Percentiles rank a stretch among this genome's conserved stretches.
Evolutionary conservation across 305 asterid species (phyloP).

Genomic region (Solanum aculeatissimum): DNA sequence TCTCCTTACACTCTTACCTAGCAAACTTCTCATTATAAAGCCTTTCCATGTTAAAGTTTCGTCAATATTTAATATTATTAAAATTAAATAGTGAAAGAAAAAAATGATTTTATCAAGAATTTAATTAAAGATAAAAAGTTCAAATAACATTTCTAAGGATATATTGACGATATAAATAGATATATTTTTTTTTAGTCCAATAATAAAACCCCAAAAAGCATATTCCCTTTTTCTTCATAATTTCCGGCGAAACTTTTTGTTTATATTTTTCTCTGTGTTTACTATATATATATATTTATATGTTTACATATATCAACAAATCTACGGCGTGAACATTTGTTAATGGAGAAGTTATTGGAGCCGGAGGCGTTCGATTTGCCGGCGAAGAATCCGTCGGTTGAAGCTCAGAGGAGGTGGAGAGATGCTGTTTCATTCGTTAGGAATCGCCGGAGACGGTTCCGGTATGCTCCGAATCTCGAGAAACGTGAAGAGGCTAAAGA

Average conservation of each 20-base stretch:
- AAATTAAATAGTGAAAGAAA: too few species aligned
- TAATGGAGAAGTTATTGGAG: slow-evolving; percentile 8
- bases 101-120: too few species aligned
- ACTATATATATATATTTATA: background rate
- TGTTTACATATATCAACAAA: background rate
- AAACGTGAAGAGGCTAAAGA: slow-evolving; percentile 64
- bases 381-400: slow-evolving; percentile 42
- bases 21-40: too few species aligned
- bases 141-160: too few species aligned
- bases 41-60: too few species aligned
- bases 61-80: too few species aligned
- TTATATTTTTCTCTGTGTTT: background rate
- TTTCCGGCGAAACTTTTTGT: background rate
- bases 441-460: slow-evolving; percentile 68
- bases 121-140: too few species aligned
- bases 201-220: background rate
- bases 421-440: slow-evolving; percentile 54
- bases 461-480: slow-evolving; percentile 55
- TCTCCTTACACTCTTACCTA: too few species aligned
- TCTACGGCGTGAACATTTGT: background rate
- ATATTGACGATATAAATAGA: too few species aligned
- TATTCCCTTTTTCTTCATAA: background rate
- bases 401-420: slow-evolving; percentile 58
- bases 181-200: too few species aligned
- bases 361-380: slow-evolving; percentile 54